A percentile compares a stretch with the other conserved stretches of the same genome.
Conservation (phyloP, 2,329 filamentous ascomycete species). For the Ophiostoma populinum region DNA sequence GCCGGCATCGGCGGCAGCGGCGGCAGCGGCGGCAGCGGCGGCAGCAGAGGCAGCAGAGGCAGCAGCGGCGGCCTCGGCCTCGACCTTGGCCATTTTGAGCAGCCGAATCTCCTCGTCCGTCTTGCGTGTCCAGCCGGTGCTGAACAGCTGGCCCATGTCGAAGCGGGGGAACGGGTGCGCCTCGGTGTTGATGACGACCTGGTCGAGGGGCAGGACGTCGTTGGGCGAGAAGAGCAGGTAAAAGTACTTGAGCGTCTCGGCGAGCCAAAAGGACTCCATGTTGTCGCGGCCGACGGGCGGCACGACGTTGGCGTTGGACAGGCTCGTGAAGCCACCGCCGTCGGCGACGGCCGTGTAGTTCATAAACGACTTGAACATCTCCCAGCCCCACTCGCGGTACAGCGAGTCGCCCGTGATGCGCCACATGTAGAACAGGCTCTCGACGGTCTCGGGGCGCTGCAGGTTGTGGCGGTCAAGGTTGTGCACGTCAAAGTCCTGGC, state of each 20-base stretch:
- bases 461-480: conserved; percentile 78
- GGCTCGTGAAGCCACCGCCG: conserved; percentile 64
- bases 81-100: neutral
- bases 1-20: neutral
- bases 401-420: conserved; percentile 78
- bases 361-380: conserved; percentile 89
- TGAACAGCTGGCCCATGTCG: conserved; percentile 58
- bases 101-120: conserved; percentile 12
- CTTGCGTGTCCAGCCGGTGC: conserved; percentile 66
- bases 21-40: neutral
- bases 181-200: conserved; percentile 90
- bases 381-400: conserved; percentile 95
- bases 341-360: conserved; percentile 67
- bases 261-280: conserved; percentile 99
- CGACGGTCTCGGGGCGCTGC: conserved; percentile 90
- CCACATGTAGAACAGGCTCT: conserved; percentile 97
- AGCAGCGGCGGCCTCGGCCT: too few species aligned
- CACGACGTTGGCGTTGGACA: conserved; percentile 55
- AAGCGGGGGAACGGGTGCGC: conserved; percentile 83
- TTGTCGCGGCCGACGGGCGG: conserved; percentile 64
- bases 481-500: conserved; percentile 64
- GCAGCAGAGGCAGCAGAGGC: too few species aligned
- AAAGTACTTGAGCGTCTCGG: conserved; percentile 95
- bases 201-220: conserved; percentile 67
- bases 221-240: conserved; percentile 82